Evolutionary conservation across 257 asterid genomes (phyloP).

Genomic region (Henckelia pumila): DNA sequence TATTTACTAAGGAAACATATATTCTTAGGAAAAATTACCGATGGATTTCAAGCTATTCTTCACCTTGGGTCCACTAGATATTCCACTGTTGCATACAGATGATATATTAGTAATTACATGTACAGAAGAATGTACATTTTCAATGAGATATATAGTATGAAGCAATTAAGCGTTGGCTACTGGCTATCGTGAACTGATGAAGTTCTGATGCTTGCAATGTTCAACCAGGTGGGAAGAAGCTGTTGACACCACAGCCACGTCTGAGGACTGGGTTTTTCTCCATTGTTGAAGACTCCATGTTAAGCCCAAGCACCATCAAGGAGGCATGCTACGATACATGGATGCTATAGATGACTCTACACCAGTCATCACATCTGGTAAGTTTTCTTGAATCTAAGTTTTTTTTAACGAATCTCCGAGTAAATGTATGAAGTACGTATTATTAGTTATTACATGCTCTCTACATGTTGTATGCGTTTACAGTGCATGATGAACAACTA

Average conservation of each 20-base stretch:
- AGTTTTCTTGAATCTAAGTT: slow-evolving; percentile 6
- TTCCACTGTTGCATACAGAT: neutral
- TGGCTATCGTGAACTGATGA: slow-evolving; percentile 15
- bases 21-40: too few relatives aligned
- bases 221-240: slow-evolving; percentile 62
- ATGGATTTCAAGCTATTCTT: neutral
- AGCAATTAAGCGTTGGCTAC: neutral
- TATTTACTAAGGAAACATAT: neutral
- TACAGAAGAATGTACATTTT: neutral
- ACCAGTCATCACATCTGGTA: slow-evolving; percentile 76
- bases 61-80: neutral
- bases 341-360: slow-evolving; percentile 89
- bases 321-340: slow-evolving; percentile 98
- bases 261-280: slow-evolving; percentile 94
- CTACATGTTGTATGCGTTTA: slow-evolving; percentile 10
- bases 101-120: neutral
- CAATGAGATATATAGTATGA: neutral
- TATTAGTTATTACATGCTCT: too few relatives aligned
- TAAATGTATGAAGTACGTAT: neutral
- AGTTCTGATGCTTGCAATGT: slow-evolving; percentile 1
- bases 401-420: neutral
- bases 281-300: slow-evolving; percentile 52
- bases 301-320: slow-evolving; percentile 51
- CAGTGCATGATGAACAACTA: slow-evolving; percentile 83
- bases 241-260: slow-evolving; percentile 94